Conservation (phyloP, 129 eudicot genomes). For the Lonicera japonica region DNA sequence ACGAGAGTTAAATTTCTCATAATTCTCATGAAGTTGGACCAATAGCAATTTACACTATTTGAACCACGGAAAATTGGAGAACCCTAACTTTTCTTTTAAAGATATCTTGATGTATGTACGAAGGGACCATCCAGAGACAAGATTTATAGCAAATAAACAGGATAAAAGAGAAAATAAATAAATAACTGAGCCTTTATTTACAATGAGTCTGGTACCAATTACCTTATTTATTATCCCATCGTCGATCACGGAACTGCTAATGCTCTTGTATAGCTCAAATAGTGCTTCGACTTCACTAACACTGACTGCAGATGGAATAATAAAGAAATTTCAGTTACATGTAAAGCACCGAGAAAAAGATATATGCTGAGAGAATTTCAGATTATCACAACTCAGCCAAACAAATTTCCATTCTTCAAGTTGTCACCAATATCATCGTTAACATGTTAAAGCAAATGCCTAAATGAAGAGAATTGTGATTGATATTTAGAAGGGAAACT, state of each 20-base stretch:
- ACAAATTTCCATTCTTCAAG: background rate
- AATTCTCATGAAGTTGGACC: too few species aligned
- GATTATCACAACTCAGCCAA: background rate
- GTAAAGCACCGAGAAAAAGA: background rate
- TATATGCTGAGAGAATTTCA: background rate
- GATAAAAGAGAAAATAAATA: too few species aligned
- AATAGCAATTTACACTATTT: too few species aligned
- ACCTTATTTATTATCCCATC: slow-evolving; percentile 98
- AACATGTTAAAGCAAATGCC: background rate
- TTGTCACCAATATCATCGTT: background rate
- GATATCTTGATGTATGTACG: too few species aligned
- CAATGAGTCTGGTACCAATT: slow-evolving; percentile 1
- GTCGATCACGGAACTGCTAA: slow-evolving; percentile 90
- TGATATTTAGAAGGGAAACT: too few species aligned
- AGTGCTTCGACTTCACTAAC: slow-evolving; percentile 99
- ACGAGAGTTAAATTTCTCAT: too few species aligned
- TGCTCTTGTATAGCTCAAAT: slow-evolving; percentile 92
- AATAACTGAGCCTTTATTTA: too few species aligned
- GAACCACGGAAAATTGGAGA: too few species aligned
- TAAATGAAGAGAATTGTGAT: background rate
- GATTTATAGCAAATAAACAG: too few species aligned
- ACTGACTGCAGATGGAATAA: slow-evolving; percentile 9
- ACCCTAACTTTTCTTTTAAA: too few species aligned
- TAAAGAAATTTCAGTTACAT: background rate
- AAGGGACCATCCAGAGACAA: too few species aligned